phyloP scores from a whole-genome alignment of 495 filamentous ascomycete species.

The Talaromyces ruber region DNA sequence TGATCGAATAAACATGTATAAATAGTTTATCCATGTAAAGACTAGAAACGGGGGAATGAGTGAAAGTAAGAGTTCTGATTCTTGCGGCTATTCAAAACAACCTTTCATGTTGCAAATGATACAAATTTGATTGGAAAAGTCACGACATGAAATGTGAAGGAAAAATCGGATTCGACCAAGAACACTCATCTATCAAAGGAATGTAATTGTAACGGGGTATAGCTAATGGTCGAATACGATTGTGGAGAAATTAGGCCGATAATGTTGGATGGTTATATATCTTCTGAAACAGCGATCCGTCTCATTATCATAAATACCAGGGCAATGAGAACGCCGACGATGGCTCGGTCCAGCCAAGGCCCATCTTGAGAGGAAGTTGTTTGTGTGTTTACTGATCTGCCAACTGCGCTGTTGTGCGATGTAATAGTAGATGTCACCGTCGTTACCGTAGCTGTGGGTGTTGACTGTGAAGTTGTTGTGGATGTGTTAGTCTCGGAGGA shows the following conservation, averaged over 20 bases:
- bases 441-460: constrained; percentile 3
- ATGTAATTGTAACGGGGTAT: background rate
- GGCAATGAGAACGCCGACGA: constrained; percentile 40
- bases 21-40: background rate
- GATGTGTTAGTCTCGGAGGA: background rate
- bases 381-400: background rate
- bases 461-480: constrained; percentile 1
- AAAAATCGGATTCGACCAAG: background rate
- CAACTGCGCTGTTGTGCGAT: background rate
- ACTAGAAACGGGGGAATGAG: background rate
- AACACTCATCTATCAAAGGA: background rate
- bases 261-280: background rate
- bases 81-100: background rate
- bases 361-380: constrained; percentile 19
- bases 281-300: constrained; percentile 14
- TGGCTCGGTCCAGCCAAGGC: constrained; percentile 49
- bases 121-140: background rate
- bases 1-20: background rate
- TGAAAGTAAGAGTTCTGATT: background rate
- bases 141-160: background rate
- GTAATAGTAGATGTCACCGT: constrained; percentile 7
- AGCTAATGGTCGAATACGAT: constrained; percentile 1
- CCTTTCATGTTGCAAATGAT: background rate
- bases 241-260: background rate
- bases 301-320: constrained; percentile 38